Evolutionary conservation across 345 rosid species (phyloP).

Genomic region (Arabis alpina): DNA sequence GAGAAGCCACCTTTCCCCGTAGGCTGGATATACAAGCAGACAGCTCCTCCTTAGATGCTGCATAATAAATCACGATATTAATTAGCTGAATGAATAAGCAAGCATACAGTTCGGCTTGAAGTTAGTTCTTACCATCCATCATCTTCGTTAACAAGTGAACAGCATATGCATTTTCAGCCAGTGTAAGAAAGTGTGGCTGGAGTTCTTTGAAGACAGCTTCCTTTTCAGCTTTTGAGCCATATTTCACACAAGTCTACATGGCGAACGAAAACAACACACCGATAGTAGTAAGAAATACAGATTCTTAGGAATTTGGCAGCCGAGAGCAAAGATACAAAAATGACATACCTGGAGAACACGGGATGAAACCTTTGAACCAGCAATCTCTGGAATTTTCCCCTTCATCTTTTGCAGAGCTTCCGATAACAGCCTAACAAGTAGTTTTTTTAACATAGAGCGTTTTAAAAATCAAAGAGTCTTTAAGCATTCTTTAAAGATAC

Average conservation of each 20-base stretch:
- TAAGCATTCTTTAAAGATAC: constrained; percentile 21
- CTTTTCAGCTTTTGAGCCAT: constrained; percentile 75
- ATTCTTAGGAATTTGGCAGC: not conserved
- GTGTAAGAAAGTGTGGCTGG: constrained; percentile 72
- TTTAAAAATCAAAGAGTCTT: too few relatives aligned
- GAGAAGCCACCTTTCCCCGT: constrained; percentile 76
- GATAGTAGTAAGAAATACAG: not conserved
- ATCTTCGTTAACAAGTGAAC: constrained; percentile 81
- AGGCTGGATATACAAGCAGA: constrained; percentile 70
- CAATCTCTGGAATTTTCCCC: constrained; percentile 90
- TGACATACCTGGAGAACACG: constrained; percentile 85
- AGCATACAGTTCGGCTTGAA: not conserved
- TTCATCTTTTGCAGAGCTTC: constrained; percentile 85
- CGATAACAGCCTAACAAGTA: constrained; percentile 57
- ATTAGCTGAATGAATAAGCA: constrained; percentile 17
- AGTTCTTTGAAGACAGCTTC: constrained; percentile 76
- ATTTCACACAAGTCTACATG: constrained; percentile 75
- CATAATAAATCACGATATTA: constrained; percentile 21
- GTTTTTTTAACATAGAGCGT: not conserved
- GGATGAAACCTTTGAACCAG: constrained; percentile 81
- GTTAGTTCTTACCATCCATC: constrained; percentile 72
- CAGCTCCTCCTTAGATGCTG: constrained; percentile 85
- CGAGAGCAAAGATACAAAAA: not conserved
- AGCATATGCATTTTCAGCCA: constrained; percentile 67
- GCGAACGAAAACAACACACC: constrained; percentile 19